These are phyloP conservation scores for Mycena albidolilacea DNA, from an alignment of 768 basidiomycete species.

Conservation along the genomic window DNA sequence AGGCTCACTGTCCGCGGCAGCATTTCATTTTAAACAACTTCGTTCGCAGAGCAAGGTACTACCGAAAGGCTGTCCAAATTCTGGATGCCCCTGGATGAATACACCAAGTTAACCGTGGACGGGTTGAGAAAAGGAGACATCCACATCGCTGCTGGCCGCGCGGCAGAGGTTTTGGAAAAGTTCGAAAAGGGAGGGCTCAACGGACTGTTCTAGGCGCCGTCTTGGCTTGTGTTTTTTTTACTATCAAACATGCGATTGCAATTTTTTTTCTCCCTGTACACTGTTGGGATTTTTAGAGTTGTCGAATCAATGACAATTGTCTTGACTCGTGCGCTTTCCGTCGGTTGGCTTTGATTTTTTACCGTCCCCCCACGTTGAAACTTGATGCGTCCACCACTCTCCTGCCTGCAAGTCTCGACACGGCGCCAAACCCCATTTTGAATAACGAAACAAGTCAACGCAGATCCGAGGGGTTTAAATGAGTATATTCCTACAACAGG, in stretches of 20 bases:
- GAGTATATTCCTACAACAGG: not conserved
- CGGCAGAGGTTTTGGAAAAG: not conserved
- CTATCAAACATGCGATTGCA: too few species aligned
- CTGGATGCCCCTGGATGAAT: slow-evolving; percentile 70
- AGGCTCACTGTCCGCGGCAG: slow-evolving; percentile 30
- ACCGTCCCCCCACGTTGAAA: too few species aligned
- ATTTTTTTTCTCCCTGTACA: too few species aligned
- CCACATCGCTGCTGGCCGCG: not conserved
- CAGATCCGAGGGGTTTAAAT: not conserved
- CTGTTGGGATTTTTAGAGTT: too few species aligned
- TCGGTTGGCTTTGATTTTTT: too few species aligned
- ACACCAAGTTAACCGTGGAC: slow-evolving; percentile 55
- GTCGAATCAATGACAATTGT: too few species aligned
- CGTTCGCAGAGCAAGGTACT: slow-evolving; percentile 64
- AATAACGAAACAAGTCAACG: not conserved
- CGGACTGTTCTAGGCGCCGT: not conserved
- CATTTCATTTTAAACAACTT: not conserved
- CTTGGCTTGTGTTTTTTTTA: too few species aligned
- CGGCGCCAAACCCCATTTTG: too few species aligned
- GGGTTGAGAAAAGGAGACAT: slow-evolving; percentile 51
- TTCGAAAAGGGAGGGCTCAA: slow-evolving; percentile 9
- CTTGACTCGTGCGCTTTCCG: too few species aligned
- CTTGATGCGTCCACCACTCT: too few species aligned
- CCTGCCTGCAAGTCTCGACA: too few species aligned
- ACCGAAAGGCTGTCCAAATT: slow-evolving; percentile 61